These are phyloP conservation scores for Ophiocordyceps camponoti-floridani DNA, from an alignment of 2,329 filamentous ascomycete genomes.

Conservation along the genomic window DNA sequence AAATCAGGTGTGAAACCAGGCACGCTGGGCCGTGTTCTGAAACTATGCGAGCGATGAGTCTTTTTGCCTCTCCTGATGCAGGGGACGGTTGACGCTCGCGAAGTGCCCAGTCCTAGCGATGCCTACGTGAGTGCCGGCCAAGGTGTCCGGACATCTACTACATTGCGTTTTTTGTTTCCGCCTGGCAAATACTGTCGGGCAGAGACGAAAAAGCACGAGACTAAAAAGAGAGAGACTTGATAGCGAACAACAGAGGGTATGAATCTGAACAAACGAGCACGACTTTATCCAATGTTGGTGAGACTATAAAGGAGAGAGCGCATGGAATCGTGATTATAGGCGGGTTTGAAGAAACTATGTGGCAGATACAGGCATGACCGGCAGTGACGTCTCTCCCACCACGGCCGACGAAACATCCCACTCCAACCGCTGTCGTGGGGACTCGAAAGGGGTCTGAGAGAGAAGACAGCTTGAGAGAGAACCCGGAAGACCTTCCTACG, in stretches of 20 bases:
- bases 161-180: no score
- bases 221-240: background rate
- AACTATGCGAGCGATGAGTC: background rate
- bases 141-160: no score
- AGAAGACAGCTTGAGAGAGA: constrained; percentile 45
- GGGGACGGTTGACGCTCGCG: no score
- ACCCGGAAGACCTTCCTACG: constrained; percentile 3
- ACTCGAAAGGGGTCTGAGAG: constrained; percentile 30
- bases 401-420: constrained; percentile 20
- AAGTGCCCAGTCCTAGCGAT: no score
- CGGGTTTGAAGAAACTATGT: constrained; percentile 6
- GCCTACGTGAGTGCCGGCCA: no score
- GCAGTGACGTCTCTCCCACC: constrained; percentile 46
- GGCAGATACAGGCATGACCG: constrained; percentile 10
- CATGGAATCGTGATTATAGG: constrained; percentile 8
- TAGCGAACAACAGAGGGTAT: background rate
- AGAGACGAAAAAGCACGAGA: no score
- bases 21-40: background rate
- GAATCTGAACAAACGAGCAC: constrained; percentile 1
- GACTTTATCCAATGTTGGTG: background rate
- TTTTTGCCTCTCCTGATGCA: background rate
- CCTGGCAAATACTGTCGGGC: no score
- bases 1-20: background rate
- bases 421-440: constrained; percentile 30
- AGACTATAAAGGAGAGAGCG: constrained; percentile 3